Base-by-base conservation (phyloP, 805 yeast genomes). In the Metschnikowia anglica region DNA sequence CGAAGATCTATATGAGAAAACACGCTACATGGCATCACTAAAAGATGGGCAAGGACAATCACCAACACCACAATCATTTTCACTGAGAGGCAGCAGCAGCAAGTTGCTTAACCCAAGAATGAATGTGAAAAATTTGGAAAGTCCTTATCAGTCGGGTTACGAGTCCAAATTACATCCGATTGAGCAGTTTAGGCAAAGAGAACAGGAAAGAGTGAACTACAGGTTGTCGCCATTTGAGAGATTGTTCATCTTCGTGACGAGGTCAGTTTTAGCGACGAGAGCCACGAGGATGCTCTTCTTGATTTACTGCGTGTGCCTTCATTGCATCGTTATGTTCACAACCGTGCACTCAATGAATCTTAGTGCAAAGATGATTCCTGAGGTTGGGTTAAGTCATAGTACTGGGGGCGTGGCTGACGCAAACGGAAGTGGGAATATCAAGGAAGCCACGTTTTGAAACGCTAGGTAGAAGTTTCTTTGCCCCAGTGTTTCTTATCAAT, bases 161-260 rank as follows among this genome's bases (percentile, higher is more conserved):
- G 96, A 88, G 53, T 81, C 83, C 39, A 83, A 82, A 37, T 66
- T 88, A 34, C 89, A 88, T 53, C 95, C 96, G 24, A 79, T 89
- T 47, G 91, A 86, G 52, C 85, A 80, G 55, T 87, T 91, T 63
- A 77, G 95, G 54, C 76, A 81, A 34, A 70, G 80, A 49, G 97
- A 88, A 58, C 78, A 85, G 26, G 88, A 84, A 54, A 72, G 96
- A 51, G 82, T 85, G 35, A 74, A 76, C 38, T 79, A 89, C 6
- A 76, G 79, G 36, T 70, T 89, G 60, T 81, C 90, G 2, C 85
- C 93, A 2, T 59, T 85, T 43, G 97, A 93, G 54, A 73, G 95
- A 46, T 63, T 86, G n/a, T 85, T 83, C 50, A 79, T 81, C 46
- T 79, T 81, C 44, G 72, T 85, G 47, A 83, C 95, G 1, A 73